Percentiles rank a stretch among this genome's conserved stretches.
These are phyloP conservation scores for Dimocarpus longan DNA, from an alignment of 345 rosid genomes.

Conservation along the genomic window DNA sequence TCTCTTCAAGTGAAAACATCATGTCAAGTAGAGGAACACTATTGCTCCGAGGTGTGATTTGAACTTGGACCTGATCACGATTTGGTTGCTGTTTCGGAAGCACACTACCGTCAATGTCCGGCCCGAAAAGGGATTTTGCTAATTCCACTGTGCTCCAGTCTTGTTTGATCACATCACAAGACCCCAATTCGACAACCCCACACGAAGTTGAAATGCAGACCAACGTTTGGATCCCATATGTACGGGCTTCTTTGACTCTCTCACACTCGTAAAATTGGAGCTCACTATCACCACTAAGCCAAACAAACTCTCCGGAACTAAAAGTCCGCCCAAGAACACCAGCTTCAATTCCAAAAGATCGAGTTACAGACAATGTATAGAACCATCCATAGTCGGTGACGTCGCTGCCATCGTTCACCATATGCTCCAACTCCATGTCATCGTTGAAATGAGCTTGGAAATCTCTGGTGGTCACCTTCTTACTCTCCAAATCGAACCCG, in stretches of 20 bases:
- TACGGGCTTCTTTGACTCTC: slow-evolving; percentile 49
- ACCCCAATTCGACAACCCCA: slow-evolving; percentile 66
- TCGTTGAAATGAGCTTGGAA: slow-evolving; percentile 29
- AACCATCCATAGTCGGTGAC: slow-evolving; percentile 43
- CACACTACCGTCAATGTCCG: slow-evolving; percentile 15
- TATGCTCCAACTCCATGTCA: slow-evolving; percentile 32
- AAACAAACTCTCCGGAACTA: slow-evolving; percentile 35
- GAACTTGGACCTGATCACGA: slow-evolving; percentile 7
- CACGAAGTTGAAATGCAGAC: slow-evolving; percentile 43
- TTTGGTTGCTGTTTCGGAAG: slow-evolving; percentile 13
- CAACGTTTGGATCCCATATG: slow-evolving; percentile 49
- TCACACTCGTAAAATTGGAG: slow-evolving; percentile 43
- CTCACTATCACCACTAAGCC: slow-evolving; percentile 43
- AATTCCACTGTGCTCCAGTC: slow-evolving; percentile 43
- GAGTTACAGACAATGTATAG: slow-evolving; percentile 41
- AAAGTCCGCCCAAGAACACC: slow-evolving; percentile 44
- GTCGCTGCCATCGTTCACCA: slow-evolving; percentile 28
- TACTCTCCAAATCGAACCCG: slow-evolving; percentile 26
- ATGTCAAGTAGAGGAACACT: slow-evolving; percentile 26
- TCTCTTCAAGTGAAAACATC: slow-evolving; percentile 24
- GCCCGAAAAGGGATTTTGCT: slow-evolving; percentile 39
- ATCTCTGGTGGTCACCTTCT: slow-evolving; percentile 13
- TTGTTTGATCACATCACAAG: slow-evolving; percentile 36
- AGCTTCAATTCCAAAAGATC: slow-evolving; percentile 35
- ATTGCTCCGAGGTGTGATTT: neutral